Conservation (phyloP, 2,329 filamentous ascomycete genomes). For the Colletotrichum coccodes region DNA sequence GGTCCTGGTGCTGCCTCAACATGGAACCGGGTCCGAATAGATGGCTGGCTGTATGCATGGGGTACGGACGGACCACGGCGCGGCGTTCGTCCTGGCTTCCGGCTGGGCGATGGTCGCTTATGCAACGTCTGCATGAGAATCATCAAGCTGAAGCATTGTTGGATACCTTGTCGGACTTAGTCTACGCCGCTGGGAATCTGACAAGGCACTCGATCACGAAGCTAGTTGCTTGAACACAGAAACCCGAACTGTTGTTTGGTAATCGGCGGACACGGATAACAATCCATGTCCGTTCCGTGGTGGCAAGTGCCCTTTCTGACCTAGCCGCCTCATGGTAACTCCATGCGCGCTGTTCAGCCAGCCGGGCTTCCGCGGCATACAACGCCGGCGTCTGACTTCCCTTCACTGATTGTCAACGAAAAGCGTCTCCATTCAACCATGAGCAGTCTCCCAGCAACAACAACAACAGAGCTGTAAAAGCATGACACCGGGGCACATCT, state of each 20-base stretch:
- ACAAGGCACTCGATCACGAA: not conserved
- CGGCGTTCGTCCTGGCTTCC: slow-evolving; percentile 14
- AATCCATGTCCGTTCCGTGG: too few relatives aligned
- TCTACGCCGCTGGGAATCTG: not conserved
- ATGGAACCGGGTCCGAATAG: not conserved
- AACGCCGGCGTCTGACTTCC: too few relatives aligned
- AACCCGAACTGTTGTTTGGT: not conserved
- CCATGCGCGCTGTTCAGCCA: too few relatives aligned
- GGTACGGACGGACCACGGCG: not conserved
- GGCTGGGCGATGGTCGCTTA: not conserved
- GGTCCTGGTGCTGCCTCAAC: not conserved
- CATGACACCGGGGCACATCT: not conserved
- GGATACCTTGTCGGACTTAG: not conserved
- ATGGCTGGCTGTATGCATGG: not conserved
- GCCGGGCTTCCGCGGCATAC: too few relatives aligned
- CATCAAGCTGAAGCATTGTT: not conserved
- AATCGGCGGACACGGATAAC: too few relatives aligned
- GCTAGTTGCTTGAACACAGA: not conserved
- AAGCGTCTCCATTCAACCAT: not conserved
- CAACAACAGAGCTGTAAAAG: not conserved
- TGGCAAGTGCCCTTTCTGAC: too few relatives aligned
- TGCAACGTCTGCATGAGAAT: not conserved
- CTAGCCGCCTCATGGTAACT: too few relatives aligned
- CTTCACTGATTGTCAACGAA: not conserved
- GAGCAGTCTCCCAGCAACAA: not conserved